phyloP scores from a whole-genome alignment of 176 grass and related monocot species.

The Hsuehochloa calcarea region DNA sequence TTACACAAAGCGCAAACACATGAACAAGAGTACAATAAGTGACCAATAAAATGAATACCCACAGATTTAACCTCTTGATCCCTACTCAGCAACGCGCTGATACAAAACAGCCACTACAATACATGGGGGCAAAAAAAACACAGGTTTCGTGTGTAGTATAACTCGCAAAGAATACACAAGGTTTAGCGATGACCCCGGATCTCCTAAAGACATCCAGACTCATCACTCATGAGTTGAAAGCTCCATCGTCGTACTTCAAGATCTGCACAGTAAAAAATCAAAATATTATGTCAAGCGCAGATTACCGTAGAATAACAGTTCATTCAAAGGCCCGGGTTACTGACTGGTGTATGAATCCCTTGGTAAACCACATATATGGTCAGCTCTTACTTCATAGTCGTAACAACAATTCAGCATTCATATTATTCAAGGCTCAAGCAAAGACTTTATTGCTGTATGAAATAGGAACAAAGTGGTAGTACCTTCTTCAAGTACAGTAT shows the following conservation, averaged over 20 bases:
- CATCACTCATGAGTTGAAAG: neutral
- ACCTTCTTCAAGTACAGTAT: constrained; percentile 40
- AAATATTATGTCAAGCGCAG: neutral
- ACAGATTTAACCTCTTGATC: neutral
- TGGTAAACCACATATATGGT: neutral
- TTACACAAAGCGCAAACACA: neutral
- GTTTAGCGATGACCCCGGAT: neutral
- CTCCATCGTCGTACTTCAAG: constrained; percentile 1
- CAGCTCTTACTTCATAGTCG: neutral
- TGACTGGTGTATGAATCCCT: neutral
- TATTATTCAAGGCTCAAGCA: neutral
- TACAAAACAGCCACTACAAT: neutral
- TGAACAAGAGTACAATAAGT: neutral
- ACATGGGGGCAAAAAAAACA: neutral
- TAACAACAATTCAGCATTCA: neutral
- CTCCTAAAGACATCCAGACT: constrained; percentile 8
- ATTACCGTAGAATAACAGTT: neutral
- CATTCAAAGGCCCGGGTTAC: neutral
- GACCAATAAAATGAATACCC: constrained; percentile 8
- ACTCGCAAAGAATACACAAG: constrained; percentile 1
- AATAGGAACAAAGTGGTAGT: neutral
- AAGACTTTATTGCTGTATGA: neutral
- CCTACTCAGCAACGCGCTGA: neutral
- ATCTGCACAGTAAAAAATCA: constrained; percentile 28
- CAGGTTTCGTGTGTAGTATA: neutral